Base-by-base conservation (phyloP, 2,329 filamentous ascomycete species). In the Elsinoe australis region DNA sequence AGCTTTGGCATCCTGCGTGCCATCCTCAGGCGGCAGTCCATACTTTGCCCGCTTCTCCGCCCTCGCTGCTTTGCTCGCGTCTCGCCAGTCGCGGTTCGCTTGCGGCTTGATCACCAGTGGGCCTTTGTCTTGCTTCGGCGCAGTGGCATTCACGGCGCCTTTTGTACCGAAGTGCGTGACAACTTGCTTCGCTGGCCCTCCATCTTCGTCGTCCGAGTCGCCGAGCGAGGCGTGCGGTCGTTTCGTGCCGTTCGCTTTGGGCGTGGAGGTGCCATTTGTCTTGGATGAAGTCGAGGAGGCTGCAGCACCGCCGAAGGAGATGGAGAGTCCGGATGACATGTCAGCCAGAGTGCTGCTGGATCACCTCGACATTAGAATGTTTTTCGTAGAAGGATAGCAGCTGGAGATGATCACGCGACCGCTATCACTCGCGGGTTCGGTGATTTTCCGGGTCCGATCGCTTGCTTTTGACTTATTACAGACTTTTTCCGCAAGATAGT, bases 81-180 rank as follows among this genome's bases (percentile, higher is more conserved):
- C 70, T 56, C 74, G 71, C 80, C 79, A 83, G 65, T 84, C 76
- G 47, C 74, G 70, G 63, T 84, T 85, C 53, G 68, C 65, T 56
- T 75, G 70, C 31, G 67, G 67, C 22, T 71, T 67, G 54, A 87
- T 86, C 14, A 85, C 67, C 35, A 79, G 68, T 5, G 70, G 69
- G 19, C 56, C 71, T 56, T 63, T 51, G 34, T 67, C 62, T 28
- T 61, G 56, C 49, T 60, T 59, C 36, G 56, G 52, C 15, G 57
- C 59, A 21, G 63, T 63, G 50, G 63, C 65, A 47, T 67, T 64
- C 47, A 75, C 62, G 9, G 72, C 76, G 22, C 75, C 67, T 55
- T 75, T 72, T 19, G 67, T 68, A 59, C 79, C 75, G 58, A 77
- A 80, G 21, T 74, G 75, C 4, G 72, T 71, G 18, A 79, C 75